phyloP scores from a whole-genome alignment of 2,329 filamentous ascomycete species.

The Cladosporium oxysporum region DNA sequence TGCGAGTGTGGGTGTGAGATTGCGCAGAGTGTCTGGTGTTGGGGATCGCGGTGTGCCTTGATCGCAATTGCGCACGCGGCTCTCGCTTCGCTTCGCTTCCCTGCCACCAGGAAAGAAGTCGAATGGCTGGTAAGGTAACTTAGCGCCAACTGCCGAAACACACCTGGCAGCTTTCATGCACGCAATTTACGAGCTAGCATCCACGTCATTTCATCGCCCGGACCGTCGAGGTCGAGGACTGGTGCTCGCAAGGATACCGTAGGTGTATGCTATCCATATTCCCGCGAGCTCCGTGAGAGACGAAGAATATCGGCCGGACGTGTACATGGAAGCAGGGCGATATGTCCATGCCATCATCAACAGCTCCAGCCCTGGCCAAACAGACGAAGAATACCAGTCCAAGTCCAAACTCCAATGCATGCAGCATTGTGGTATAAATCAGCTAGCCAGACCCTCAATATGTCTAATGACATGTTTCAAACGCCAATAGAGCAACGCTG shows the following conservation, averaged over 20 bases:
- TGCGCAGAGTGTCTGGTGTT: not conserved
- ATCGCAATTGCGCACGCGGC: not conserved
- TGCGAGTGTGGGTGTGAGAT: not conserved
- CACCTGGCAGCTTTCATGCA: slow-evolving; percentile 1
- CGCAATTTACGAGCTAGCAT: not conserved
- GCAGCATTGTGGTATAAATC: not conserved
- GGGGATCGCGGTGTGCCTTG: not conserved
- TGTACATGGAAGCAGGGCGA: not conserved
- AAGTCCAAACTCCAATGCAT: not conserved
- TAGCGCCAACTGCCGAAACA: not conserved
- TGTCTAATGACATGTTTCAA: not conserved
- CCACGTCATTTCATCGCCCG: not conserved
- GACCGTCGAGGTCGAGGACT: not conserved
- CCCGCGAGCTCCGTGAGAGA: not conserved
- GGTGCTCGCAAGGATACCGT: not conserved
- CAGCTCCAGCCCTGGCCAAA: not conserved
- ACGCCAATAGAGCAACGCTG: not conserved
- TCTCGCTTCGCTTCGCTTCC: not conserved
- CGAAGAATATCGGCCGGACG: not conserved
- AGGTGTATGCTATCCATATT: not conserved
- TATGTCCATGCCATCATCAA: not conserved
- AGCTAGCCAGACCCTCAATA: not conserved
- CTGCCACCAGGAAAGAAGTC: slow-evolving; percentile 6
- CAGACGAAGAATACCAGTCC: not conserved
- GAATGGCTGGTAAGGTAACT: not conserved